Evolutionary conservation across 1,284 basidiomycete genomes (phyloP), one percentile per base, ranked within the genome.

Genomic region (Crucibulum parvulum): DNA sequence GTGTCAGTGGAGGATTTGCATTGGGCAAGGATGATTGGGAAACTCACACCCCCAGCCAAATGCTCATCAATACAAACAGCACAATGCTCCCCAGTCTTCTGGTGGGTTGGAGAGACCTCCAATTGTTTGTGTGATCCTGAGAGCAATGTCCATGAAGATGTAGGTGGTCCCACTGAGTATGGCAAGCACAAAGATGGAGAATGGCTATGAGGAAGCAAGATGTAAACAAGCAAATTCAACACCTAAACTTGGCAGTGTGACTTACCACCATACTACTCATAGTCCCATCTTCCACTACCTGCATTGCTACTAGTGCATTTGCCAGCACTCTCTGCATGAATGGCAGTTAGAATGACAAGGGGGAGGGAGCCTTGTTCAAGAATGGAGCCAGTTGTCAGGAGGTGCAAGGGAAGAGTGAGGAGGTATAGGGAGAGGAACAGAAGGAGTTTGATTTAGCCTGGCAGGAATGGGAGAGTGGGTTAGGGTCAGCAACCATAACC

Each of bases 261-360:
- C 89, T 65, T 60, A 93, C 91, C 57, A 92, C 78, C 36, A 93
- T 62, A 56, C 88, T 86, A 62, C 85, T 86, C 18, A 87, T 78
- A 0, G 93, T 93, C 10, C 93, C 94, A 68, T 96, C 94, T 66
- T 93, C 91, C 54, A 93, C 88, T 35, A 94, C 72, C 73, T 96
- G 94, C 9, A 91, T 92, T 37, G 92, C 90, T 34, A 96, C 85
- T 56, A 95, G 74, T 4, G 83, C 92, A 73, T 94, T 95, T 35
- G 83, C 91, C 51, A 96, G 78, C 85, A 18, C 89, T 64, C 4
- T 88, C 90, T 1, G 87, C 86, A 73, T 90, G 94, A 6, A 96
- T 80, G 0, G 92, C 88, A 0, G 93, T 93, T 57, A 95, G 68
- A 15, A 86, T 84, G 7, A 89, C 85, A 35, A 96, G 81, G 1